Conservation (phyloP, 305 asterid genomes). For the Rubia occidens region DNA sequence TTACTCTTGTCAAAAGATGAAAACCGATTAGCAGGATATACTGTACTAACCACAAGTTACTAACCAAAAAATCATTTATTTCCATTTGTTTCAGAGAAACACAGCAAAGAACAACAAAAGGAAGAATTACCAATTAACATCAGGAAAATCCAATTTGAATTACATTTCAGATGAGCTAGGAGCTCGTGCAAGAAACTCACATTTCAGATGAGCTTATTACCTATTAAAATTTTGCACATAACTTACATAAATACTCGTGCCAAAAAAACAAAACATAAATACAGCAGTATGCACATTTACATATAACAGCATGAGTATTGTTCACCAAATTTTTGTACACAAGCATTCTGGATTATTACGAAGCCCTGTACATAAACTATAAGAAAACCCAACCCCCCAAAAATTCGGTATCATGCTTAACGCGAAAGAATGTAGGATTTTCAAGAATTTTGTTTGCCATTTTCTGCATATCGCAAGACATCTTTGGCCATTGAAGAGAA, state of each 20-base stretch:
- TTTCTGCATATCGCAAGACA: constrained; percentile 53
- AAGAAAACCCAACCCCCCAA: neutral
- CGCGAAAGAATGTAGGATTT: neutral
- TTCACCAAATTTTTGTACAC: neutral
- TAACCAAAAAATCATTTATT: no score
- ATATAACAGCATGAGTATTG: neutral
- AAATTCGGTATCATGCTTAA: neutral
- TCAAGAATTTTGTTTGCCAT: constrained; percentile 26
- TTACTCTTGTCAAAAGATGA: no score
- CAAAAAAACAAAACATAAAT: neutral
- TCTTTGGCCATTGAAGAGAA: constrained; percentile 80
- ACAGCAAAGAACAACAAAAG: no score
- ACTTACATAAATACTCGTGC: neutral
- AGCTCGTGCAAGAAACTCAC: neutral
- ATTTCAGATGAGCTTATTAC: neutral
- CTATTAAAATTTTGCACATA: neutral
- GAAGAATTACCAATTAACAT: no score
- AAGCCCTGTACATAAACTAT: neutral
- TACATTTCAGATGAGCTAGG: neutral
- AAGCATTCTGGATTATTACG: neutral
- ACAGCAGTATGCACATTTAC: neutral
- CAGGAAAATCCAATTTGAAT: no score
- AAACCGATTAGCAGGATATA: no score
- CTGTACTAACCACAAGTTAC: no score
- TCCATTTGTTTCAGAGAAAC: no score